Conservation (phyloP, 495 filamentous ascomycete species). For the Xylaria castorea region DNA sequence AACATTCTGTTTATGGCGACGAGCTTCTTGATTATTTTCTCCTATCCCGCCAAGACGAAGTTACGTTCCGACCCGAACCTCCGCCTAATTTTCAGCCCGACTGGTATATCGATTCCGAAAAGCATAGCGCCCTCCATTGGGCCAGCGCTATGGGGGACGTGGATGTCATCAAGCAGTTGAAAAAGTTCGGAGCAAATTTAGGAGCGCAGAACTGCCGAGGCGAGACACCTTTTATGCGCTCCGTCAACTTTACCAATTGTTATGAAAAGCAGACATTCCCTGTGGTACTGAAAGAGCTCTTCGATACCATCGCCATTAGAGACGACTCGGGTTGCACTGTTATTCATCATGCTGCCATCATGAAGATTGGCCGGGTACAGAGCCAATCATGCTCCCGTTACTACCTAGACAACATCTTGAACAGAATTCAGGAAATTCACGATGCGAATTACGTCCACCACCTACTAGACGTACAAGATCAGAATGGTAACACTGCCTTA, state of each 20-base stretch:
- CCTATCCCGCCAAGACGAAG: conserved; percentile 71
- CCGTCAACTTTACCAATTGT: conserved; percentile 94
- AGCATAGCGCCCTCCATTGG: conserved; percentile 93
- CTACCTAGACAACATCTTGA: conserved; percentile 89
- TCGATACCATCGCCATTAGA: conserved; percentile 72
- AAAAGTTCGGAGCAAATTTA: conserved; percentile 74
- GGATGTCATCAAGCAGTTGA: conserved; percentile 83
- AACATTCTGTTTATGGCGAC: conserved; percentile 89
- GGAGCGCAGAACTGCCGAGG: conserved; percentile 75
- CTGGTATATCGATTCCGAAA: conserved; percentile 85
- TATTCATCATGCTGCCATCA: conserved; percentile 90
- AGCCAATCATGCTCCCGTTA: conserved; percentile 87
- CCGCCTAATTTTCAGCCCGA: conserved; percentile 85
- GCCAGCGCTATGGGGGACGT: conserved; percentile 97
- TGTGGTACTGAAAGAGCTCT: conserved; percentile 76
- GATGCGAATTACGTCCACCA: conserved; percentile 70
- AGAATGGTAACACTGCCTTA: conserved; percentile 85
- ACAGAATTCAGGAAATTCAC: conserved; percentile 75
- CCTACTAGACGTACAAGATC: conserved; percentile 76
- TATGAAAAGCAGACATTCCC: conserved; percentile 89
- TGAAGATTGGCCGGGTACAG: conserved; percentile 72
- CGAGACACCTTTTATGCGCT: conserved; percentile 94
- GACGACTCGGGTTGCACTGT: conserved; percentile 83
- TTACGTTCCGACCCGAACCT: conserved; percentile 74
- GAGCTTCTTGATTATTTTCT: conserved; percentile 95